Evolutionary conservation across 164 flowering plant genomes (phyloP), one percentile per base, ranked within the genome.

Genomic region (Cinnamomum micranthum): DNA sequence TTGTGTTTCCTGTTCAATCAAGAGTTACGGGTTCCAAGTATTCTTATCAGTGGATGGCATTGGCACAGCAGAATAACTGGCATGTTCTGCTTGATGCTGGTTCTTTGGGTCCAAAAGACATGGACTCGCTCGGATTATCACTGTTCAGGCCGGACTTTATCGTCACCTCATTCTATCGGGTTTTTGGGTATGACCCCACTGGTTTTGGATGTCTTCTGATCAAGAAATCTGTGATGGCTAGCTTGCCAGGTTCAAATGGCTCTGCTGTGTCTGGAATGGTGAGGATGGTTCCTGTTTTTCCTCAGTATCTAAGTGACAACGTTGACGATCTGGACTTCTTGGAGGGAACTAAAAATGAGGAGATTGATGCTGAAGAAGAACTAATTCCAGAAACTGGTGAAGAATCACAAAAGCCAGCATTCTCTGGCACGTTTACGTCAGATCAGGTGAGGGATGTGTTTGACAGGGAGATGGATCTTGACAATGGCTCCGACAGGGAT

Each of bases 1-100:
- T 92, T 78, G 98, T 90, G 23, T 92, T 94, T 47, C 98, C 98
- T 15, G 91, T 91, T 81, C 98, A 92, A 72, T 94, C 97, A 5
- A 85, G 93, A 68, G 86, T 92, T 28, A 90, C 92, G n/a, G 98
- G 98, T 27, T 80, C 90, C 3, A 82, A 87, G 73, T 94, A 94
- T 71, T 90, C 98, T 2, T 94, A 91, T 70, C 88, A 80, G 55
- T 94, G 98, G 98, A 89, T 94, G 98, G 90, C 84, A 31, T 24
- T 91, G 73, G 98, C 98, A 14, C 92, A 86, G 75, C 93, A 94
- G 76, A 90, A 91, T 78, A 88, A 89, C 17, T 94, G 98, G 98
- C 95, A 92, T 79, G 92, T 94, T 22, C 84, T 89, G 82, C 93
- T 94, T 63, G 98, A 94, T 85, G 93, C 97, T 15, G 89, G 88